Evolutionary conservation across 164 flowering plant genomes (phyloP).

Genomic region (Stephania cephalantha): DNA sequence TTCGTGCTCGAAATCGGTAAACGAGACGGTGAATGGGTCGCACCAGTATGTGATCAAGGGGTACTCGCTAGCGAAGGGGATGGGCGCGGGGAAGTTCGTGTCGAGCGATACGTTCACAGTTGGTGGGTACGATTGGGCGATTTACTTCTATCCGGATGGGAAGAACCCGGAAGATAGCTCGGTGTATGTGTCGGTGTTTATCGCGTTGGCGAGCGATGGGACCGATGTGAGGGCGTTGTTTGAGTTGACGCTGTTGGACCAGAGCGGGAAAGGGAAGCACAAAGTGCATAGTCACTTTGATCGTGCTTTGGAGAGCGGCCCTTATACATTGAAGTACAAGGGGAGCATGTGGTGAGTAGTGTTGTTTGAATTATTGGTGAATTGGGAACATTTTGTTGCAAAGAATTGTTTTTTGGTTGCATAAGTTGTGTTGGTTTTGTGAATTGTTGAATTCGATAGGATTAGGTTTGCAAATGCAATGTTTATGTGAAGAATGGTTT

Average conservation of each 20-base stretch:
- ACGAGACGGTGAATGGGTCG: constrained; percentile 75
- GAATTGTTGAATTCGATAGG: too few relatives aligned
- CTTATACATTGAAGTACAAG: constrained; percentile 68
- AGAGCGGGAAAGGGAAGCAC: constrained; percentile 70
- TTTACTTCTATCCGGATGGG: constrained; percentile 89
- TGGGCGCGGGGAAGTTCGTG: constrained; percentile 70
- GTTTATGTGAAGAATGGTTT: not conserved
- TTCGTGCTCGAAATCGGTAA: constrained; percentile 49
- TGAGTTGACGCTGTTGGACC: constrained; percentile 68
- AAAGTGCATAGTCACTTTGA: constrained; percentile 85
- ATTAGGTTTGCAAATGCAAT: not conserved
- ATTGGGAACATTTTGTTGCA: too few relatives aligned
- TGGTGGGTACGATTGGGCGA: constrained; percentile 88
- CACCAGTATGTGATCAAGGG: constrained; percentile 66
- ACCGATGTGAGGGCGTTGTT: constrained; percentile 81
- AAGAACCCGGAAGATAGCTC: constrained; percentile 77
- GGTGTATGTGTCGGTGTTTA: constrained; percentile 66
- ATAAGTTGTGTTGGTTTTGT: too few relatives aligned
- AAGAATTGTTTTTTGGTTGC: too few relatives aligned
- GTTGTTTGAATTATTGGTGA: not conserved
- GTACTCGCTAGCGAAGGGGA: constrained; percentile 80
- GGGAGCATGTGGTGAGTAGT: constrained; percentile 87
- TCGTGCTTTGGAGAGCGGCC: constrained; percentile 73
- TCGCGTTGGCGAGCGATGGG: constrained; percentile 77
- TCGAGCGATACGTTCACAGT: constrained; percentile 62